These are phyloP conservation scores for Aspergillus fumigatus DNA, from an alignment of 2,329 filamentous ascomycete species.

Conservation along the genomic window DNA sequence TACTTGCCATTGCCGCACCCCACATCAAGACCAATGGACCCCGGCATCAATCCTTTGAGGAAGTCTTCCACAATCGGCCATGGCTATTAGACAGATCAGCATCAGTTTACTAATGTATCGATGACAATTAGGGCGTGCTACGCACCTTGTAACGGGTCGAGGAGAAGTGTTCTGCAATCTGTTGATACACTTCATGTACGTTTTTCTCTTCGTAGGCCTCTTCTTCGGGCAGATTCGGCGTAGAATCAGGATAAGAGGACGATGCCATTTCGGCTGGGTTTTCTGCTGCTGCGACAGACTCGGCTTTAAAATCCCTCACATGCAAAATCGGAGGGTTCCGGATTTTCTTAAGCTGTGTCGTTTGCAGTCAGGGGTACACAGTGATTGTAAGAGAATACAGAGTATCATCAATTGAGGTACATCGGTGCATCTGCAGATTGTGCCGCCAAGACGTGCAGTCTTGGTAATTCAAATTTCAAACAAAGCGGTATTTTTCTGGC, in stretches of 20 bases:
- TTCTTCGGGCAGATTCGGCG: background rate
- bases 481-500: background rate
- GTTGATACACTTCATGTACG: conserved; percentile 83
- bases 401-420: background rate
- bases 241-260: background rate
- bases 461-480: background rate
- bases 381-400: background rate
- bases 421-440: background rate
- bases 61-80: conserved; percentile 90
- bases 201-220: conserved; percentile 72
- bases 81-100: conserved; percentile 48
- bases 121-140: conserved; percentile 15
- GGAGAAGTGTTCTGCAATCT: conserved; percentile 48
- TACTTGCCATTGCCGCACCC: conserved; percentile 99
- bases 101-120: background rate
- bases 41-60: conserved; percentile 59
- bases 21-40: conserved; percentile 79
- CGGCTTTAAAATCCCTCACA: background rate
- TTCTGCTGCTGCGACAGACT: background rate
- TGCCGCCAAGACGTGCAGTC: background rate
- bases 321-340: background rate
- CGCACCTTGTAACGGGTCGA: conserved; percentile 57
- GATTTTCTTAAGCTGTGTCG: background rate
- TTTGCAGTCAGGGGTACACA: background rate
- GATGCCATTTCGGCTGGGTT: conserved; percentile 8